Percentiles rank a stretch among this genome's conserved stretches.
phyloP scores from a whole-genome alignment of 352 stramenopile genomes.

The Pythium sukuiense region DNA sequence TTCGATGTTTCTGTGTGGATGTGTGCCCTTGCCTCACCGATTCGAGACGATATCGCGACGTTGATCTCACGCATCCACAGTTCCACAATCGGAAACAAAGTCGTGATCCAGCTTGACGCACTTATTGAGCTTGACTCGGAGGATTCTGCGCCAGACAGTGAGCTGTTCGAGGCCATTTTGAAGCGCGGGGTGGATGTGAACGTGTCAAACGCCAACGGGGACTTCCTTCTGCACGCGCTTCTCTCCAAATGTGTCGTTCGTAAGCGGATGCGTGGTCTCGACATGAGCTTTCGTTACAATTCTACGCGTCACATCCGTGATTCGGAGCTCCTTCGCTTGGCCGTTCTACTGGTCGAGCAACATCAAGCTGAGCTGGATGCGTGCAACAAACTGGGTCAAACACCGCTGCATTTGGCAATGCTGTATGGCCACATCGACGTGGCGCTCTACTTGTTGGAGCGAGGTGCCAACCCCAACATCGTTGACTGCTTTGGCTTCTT shows the following conservation, averaged over 20 bases:
- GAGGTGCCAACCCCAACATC: conserved; percentile 62
- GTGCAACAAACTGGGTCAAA: conserved; percentile 65
- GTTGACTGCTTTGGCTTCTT: conserved; percentile 53
- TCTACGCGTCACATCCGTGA: conserved; percentile 36
- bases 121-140: conserved; percentile 42
- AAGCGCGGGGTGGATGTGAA: conserved; percentile 46
- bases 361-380: conserved; percentile 48
- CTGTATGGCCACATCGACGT: conserved; percentile 54
- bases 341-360: conserved; percentile 35
- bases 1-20: conserved; percentile 58
- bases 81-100: conserved; percentile 19
- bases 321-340: conserved; percentile 21
- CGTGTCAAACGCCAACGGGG: conserved; percentile 53
- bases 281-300: conserved; percentile 58
- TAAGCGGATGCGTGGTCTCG: conserved; percentile 47
- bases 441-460: conserved; percentile 39
- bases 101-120: conserved; percentile 19
- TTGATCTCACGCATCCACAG: conserved; percentile 24
- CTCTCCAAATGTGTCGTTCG: conserved; percentile 55
- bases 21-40: conserved; percentile 43
- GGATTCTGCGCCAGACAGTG: conserved; percentile 34
- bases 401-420: conserved; percentile 63
- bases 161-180: conserved; percentile 31
- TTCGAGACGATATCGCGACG: conserved; percentile 15
- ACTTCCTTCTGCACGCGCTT: conserved; percentile 66